Conservation (phyloP, 1,139 yeast species). For the Taphrina sp. region DNA sequence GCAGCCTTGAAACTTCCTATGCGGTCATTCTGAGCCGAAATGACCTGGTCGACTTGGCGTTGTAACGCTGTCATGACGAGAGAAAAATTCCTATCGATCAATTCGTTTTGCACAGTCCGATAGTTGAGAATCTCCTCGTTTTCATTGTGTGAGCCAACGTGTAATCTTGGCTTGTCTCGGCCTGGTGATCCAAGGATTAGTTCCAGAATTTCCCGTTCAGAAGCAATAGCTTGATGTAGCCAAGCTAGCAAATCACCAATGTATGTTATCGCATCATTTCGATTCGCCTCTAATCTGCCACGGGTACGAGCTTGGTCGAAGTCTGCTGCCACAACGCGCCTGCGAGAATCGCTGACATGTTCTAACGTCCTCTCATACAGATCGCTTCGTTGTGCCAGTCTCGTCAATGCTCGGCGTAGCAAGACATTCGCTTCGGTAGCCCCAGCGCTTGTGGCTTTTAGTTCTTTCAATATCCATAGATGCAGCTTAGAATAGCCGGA, state of each 20-base stretch:
- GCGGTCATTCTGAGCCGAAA: constrained; percentile 63
- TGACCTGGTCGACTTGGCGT: constrained; percentile 60
- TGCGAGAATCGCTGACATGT: constrained; percentile 43
- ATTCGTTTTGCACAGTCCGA: constrained; percentile 17
- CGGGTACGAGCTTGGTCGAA: constrained; percentile 58
- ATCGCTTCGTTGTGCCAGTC: constrained; percentile 46
- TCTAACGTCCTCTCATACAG: constrained; percentile 44
- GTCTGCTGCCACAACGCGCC: constrained; percentile 43
- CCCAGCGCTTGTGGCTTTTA: constrained; percentile 40
- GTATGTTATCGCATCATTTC: constrained; percentile 78
- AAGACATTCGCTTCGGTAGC: constrained; percentile 30
- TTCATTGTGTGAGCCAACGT: background rate
- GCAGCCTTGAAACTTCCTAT: constrained; percentile 58
- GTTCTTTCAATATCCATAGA: constrained; percentile 45
- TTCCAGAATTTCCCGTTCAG: constrained; percentile 75
- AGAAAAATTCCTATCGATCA: constrained; percentile 17
- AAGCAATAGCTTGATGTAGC: constrained; percentile 82
- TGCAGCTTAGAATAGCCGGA: constrained; percentile 55
- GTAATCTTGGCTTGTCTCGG: constrained; percentile 41
- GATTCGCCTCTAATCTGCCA: constrained; percentile 59
- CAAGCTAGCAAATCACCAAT: constrained; percentile 88
- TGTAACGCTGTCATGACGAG: constrained; percentile 27
- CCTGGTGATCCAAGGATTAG: constrained; percentile 49
- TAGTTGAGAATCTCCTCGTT: constrained; percentile 6
- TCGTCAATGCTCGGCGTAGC: constrained; percentile 42